A percentile compares a stretch with the other conserved stretches of the same genome.
Evolutionary conservation across 495 filamentous ascomycete species (phyloP).

Genomic region (Cercophora samala): DNA sequence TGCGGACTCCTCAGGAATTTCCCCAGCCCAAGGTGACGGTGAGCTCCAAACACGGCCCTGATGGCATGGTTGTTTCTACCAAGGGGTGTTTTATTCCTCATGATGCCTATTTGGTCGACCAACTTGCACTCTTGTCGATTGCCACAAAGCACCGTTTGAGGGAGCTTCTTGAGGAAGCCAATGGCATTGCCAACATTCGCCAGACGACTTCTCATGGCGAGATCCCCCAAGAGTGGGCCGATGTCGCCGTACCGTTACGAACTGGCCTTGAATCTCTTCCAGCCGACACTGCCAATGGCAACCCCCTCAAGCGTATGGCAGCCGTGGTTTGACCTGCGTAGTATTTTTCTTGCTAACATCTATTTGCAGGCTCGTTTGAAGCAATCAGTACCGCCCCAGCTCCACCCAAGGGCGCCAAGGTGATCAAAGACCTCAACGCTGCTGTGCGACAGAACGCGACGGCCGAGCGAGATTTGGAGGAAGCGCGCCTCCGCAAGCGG

Average conservation of each 20-base stretch:
- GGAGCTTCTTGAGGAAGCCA: constrained; percentile 66
- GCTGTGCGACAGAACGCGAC: constrained; percentile 37
- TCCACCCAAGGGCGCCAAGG: constrained; percentile 24
- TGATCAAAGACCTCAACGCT: constrained; percentile 35
- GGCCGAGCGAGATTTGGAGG: constrained; percentile 47
- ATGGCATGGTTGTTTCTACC: constrained; percentile 55
- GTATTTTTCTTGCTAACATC: constrained; percentile 17
- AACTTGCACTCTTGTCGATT: constrained; percentile 71
- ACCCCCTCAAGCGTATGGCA: constrained; percentile 59
- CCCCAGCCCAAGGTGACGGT: constrained; percentile 36
- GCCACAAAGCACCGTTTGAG: constrained; percentile 69
- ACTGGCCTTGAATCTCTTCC: constrained; percentile 36
- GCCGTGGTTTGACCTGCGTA: neutral
- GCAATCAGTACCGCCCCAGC: constrained; percentile 17
- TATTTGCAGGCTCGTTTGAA: constrained; percentile 25
- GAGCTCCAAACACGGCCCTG: constrained; percentile 41
- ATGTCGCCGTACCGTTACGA: constrained; percentile 53
- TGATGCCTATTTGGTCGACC: constrained; percentile 65
- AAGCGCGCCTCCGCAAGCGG: constrained; percentile 47
- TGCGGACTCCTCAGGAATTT: constrained; percentile 52
- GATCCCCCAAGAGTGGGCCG: constrained; percentile 65
- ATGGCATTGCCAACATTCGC: constrained; percentile 59
- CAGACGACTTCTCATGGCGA: constrained; percentile 68
- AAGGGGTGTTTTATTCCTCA: constrained; percentile 63
- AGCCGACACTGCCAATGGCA: constrained; percentile 44